Evolutionary conservation across 208 protist genomes (phyloP).

Genomic region (Acanthamoeba polyphaga): DNA sequence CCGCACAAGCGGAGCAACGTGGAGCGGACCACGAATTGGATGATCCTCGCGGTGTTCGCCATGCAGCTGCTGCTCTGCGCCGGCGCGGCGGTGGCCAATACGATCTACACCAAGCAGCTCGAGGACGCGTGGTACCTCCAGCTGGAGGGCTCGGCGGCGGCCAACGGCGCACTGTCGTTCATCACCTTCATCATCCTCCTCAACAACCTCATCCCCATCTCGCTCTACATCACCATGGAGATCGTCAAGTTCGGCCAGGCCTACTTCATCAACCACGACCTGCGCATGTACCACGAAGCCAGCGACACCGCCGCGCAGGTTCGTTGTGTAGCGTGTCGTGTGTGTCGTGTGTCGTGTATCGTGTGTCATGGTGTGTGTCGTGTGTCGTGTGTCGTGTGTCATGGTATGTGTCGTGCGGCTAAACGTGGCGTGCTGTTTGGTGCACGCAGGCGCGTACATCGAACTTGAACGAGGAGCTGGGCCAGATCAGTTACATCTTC

Average conservation of each 20-base stretch:
- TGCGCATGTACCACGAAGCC: conserved; percentile 81
- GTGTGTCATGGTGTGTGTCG: too few relatives aligned
- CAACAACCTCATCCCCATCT: conserved; percentile 73
- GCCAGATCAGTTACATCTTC: conserved; percentile 93
- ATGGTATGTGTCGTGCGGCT: background rate
- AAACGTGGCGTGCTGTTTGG: background rate
- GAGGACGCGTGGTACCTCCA: conserved; percentile 75
- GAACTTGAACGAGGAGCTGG: conserved; percentile 91
- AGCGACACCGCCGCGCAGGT: conserved; percentile 84
- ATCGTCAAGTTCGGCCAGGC: conserved; percentile 76
- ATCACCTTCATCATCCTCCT: conserved; percentile 73
- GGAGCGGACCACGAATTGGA: conserved; percentile 83
- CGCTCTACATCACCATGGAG: conserved; percentile 75
- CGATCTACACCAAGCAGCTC: conserved; percentile 21
- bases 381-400: background rate
- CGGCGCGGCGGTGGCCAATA: conserved; percentile 58
- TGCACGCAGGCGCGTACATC: conserved; percentile 87
- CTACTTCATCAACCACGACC: conserved; percentile 79
- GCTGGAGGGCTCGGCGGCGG: conserved; percentile 11
- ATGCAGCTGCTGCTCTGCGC: conserved; percentile 83
- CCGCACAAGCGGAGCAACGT: conserved; percentile 84
- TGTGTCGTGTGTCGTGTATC: too few relatives aligned
- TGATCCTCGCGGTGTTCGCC: conserved; percentile 83
- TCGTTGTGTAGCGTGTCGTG: conserved; percentile 78
- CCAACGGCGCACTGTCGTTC: conserved; percentile 52